Evolutionary conservation across 176 grass and related monocot species (phyloP).

Genomic region (Oryza coarctata): DNA sequence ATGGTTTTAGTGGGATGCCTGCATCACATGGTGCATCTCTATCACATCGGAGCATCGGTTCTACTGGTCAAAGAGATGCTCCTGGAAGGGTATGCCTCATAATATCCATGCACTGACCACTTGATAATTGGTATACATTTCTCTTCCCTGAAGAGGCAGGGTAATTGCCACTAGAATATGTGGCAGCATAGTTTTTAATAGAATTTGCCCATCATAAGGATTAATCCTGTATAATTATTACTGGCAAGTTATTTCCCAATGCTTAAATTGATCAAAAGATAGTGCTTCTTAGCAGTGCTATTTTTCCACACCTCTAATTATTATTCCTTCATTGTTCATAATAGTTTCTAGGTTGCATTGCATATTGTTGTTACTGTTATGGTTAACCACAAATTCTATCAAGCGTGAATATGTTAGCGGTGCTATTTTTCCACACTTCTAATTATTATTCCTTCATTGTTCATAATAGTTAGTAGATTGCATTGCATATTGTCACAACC

Average conservation of each 20-base stretch:
- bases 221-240: slow-evolving; percentile 19
- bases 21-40: slow-evolving; percentile 96
- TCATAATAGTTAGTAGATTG: slow-evolving; percentile 13
- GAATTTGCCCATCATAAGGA: slow-evolving; percentile 4
- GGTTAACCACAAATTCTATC: not conserved
- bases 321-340: slow-evolving; percentile 3
- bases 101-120: slow-evolving; percentile 18
- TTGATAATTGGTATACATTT: slow-evolving; percentile 10
- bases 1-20: slow-evolving; percentile 63
- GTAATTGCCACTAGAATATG: slow-evolving; percentile 16
- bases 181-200: not conserved
- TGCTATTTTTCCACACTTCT: not conserved
- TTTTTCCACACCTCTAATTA: not conserved
- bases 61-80: slow-evolving; percentile 97
- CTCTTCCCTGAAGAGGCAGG: slow-evolving; percentile 25
- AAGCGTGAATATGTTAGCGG: not conserved
- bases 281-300: not conserved
- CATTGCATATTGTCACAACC: not conserved
- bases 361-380: not conserved
- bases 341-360: slow-evolving; percentile 5
- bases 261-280: slow-evolving; percentile 10
- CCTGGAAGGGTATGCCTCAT: slow-evolving; percentile 79
- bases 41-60: slow-evolving; percentile 88
- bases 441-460: not conserved
- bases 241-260: slow-evolving; percentile 15